phyloP scores from a whole-genome alignment of 2,329 filamentous ascomycete genomes.

The Fusarium siculi region DNA sequence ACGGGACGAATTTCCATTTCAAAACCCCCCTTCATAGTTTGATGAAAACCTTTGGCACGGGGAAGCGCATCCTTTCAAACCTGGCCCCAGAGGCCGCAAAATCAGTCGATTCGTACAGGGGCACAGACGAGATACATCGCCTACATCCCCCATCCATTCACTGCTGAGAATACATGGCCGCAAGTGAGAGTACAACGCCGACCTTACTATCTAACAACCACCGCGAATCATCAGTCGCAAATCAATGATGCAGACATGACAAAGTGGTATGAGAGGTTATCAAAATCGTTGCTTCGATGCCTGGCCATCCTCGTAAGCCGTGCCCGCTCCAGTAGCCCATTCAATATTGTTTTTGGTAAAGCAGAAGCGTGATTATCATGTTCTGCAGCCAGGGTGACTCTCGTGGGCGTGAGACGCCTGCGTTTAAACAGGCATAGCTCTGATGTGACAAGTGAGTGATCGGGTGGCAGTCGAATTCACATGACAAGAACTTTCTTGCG shows the following conservation, averaged over 20 bases:
- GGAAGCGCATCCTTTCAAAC: slow-evolving; percentile 21
- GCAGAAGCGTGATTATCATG: not conserved
- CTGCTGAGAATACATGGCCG: slow-evolving; percentile 16
- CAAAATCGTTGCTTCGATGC: slow-evolving; percentile 7
- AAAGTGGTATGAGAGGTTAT: slow-evolving; percentile 5
- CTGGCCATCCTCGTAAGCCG: not conserved
- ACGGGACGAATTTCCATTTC: not conserved
- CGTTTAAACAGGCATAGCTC: not conserved
- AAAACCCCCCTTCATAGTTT: slow-evolving; percentile 3
- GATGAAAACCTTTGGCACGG: not conserved
- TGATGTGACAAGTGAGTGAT: slow-evolving; percentile 3
- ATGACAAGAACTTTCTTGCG: slow-evolving; percentile 35
- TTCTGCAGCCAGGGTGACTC: not conserved
- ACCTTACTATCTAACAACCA: not conserved
- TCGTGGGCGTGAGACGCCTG: slow-evolving; percentile 8
- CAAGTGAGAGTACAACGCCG: slow-evolving; percentile 11
- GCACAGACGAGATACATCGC: not conserved
- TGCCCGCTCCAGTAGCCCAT: not conserved
- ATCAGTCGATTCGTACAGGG: slow-evolving; percentile 30
- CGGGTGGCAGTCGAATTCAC: slow-evolving; percentile 2
- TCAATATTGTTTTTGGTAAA: not conserved
- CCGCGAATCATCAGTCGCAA: slow-evolving; percentile 1
- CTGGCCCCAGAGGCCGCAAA: slow-evolving; percentile 5
- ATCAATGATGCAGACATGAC: slow-evolving; percentile 5
- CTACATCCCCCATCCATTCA: not conserved